Evolutionary conservation across 768 basidiomycete species (phyloP), one percentile per base, ranked within the genome.

Genomic region (Sarcomyxa edulis): DNA sequence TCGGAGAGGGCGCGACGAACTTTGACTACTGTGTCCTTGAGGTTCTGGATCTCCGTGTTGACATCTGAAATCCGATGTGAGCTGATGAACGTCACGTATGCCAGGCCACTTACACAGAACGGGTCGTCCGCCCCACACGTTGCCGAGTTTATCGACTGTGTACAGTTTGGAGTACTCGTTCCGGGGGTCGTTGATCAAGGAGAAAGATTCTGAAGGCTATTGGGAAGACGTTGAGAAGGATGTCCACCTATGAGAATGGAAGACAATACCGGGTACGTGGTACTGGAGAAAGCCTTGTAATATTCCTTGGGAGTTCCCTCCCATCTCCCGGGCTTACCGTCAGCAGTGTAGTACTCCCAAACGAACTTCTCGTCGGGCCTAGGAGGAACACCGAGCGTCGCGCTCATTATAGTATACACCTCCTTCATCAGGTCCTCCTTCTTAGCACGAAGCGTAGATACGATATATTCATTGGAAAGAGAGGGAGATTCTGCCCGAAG

Each of bases 131-230:
- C 86, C 87, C 83, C 86, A 91, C 35, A 98, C 66, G 52, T 97
- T 97, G 11, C 94, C 94, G 24, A 97, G 79, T 52, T 88, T 84
- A 51, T 94, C 81, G 12, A 97, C 92, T 1, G 91, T 91, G 64
- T 94, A 94, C 11, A 95, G 70, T 59, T 80, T 84, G 35, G 71
- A 72, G 58, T 84, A 91, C 14, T 66, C 66, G 54, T 97, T 94
- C 18, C 95, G 76, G 7, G 95, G 94, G 56, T 98, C 95, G 51
- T 98, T 84, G 59, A 98, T 91, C 9, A 98, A 73, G 25, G 92
- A 95, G 71, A 98, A 95, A 2, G 73, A 81, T 18, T 92, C 86
- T 3, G 68, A 54, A 2, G 81, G 78, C 76, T 86, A 39, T 7
- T 52, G 7, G 46, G 20, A 40, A 38, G 28, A 32, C 16, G 23